Percentiles rank a stretch among this genome's conserved stretches.
Conservation (phyloP, 1,284 basidiomycete genomes). For the Trichosporon sp. region DNA sequence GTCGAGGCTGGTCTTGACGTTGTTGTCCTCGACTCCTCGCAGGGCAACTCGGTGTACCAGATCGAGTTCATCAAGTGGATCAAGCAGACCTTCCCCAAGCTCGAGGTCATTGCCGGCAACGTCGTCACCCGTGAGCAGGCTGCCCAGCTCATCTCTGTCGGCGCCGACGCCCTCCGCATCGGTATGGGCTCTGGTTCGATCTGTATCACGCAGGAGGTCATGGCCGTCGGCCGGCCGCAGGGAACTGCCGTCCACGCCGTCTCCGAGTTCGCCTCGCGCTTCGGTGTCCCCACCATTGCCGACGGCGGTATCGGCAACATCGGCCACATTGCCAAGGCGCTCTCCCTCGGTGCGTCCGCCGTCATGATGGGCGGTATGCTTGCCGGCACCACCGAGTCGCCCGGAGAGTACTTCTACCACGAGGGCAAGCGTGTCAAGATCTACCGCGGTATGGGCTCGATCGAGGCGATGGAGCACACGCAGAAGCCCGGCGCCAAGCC, state of each 20-base stretch:
- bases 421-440: conserved; percentile 98
- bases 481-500: conserved; percentile 62
- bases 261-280: conserved; percentile 82
- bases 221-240: conserved; percentile 98
- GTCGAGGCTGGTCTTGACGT: conserved; percentile 96
- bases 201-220: conserved; percentile 99
- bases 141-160: conserved; percentile 87
- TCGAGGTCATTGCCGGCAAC: conserved; percentile 95
- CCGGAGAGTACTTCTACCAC: conserved; percentile 98
- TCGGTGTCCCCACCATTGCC: conserved; percentile 97
- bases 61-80: conserved; percentile 95
- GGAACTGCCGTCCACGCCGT: conserved; percentile 95
- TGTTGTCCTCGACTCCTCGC: conserved; percentile 91
- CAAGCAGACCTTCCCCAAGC: conserved; percentile 77
- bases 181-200: conserved; percentile 99
- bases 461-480: conserved; percentile 94
- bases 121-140: conserved; percentile 98
- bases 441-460: conserved; percentile 96
- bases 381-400: conserved; percentile 94
- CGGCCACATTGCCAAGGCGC: conserved; percentile 96
- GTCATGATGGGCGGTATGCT: conserved; percentile 99
- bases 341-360: conserved; percentile 88
- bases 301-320: conserved; percentile 96
- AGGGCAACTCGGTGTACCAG: conserved; percentile 94
- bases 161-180: conserved; percentile 89